Percentiles rank a stretch among this genome's conserved stretches.
Conservation (phyloP, 495 filamentous ascomycete genomes). For the Aspergillus affinis region DNA sequence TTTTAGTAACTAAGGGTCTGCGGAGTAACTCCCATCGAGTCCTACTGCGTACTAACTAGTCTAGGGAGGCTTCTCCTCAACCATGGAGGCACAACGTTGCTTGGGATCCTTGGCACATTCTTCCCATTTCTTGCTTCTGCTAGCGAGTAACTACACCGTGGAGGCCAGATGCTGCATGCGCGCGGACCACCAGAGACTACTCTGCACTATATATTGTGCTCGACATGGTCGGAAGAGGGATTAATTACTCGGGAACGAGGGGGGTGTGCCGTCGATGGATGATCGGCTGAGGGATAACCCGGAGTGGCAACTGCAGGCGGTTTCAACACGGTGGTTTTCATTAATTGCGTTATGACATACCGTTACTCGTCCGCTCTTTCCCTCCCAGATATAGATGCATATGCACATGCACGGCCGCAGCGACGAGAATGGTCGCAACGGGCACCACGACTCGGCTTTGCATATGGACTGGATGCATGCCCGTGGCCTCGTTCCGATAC, state of each 20-base stretch:
- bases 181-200: no score
- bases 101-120: no score
- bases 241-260: not conserved
- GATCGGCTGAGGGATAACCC: slow-evolving; percentile 3
- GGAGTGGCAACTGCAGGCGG: slow-evolving; percentile 10
- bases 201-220: not conserved
- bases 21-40: not conserved
- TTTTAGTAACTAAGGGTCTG: not conserved
- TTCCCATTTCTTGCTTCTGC: no score
- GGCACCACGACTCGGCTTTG: not conserved
- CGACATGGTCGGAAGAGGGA: not conserved
- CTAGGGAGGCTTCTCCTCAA: no score
- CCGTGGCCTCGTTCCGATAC: not conserved
- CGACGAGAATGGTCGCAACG: not conserved
- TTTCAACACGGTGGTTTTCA: not conserved
- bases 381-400: slow-evolving; percentile 5
- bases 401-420: slow-evolving; percentile 7
- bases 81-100: no score
- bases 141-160: no score
- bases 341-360: slow-evolving; percentile 2
- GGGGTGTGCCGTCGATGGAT: not conserved
- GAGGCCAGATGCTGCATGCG: not conserved
- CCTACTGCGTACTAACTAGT: not conserved
- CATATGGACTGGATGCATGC: not conserved
- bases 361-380: not conserved